These are phyloP conservation scores for Melanogaster broomeanus DNA, from an alignment of 768 basidiomycete species.

Conservation along the genomic window DNA sequence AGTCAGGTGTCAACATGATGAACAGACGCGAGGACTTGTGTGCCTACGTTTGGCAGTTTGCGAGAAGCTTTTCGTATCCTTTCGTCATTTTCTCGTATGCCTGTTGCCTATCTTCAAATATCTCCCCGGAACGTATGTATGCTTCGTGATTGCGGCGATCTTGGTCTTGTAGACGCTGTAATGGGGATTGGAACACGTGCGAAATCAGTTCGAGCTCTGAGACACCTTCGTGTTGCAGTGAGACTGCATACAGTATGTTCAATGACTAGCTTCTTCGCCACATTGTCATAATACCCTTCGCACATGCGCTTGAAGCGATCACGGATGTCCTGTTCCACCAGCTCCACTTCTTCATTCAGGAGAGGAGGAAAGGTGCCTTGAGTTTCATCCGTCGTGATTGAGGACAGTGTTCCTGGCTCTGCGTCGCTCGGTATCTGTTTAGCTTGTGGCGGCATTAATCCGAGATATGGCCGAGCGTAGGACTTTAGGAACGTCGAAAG, in stretches of 20 bases:
- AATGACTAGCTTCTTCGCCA: constrained; percentile 87
- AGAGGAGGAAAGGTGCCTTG: constrained; percentile 44
- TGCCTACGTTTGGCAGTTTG: constrained; percentile 83
- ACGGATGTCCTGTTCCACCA: constrained; percentile 83
- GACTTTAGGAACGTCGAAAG: constrained; percentile 91
- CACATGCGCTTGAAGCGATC: constrained; percentile 92
- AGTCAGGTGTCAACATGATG: constrained; percentile 8
- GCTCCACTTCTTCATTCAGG: constrained; percentile 60
- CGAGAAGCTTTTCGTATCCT: constrained; percentile 87
- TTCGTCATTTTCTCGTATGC: constrained; percentile 99
- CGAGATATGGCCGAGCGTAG: constrained; percentile 87
- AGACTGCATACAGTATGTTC: constrained; percentile 77
- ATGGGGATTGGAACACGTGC: neutral
- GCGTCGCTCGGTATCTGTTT: constrained; percentile 61
- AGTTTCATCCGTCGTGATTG: constrained; percentile 30
- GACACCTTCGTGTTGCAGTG: neutral
- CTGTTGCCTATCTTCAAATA: constrained; percentile 98
- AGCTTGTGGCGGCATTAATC: constrained; percentile 56
- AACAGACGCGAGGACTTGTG: neutral
- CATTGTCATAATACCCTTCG: constrained; percentile 89
- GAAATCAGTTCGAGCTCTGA: neutral
- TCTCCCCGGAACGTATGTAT: constrained; percentile 98
- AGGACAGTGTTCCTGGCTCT: constrained; percentile 59
- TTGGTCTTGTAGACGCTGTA: constrained; percentile 92
- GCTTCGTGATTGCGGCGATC: constrained; percentile 97